Evolutionary conservation across 805 yeast species (phyloP), one percentile per base, ranked within the genome.

Genomic region (Komagataella populi): DNA sequence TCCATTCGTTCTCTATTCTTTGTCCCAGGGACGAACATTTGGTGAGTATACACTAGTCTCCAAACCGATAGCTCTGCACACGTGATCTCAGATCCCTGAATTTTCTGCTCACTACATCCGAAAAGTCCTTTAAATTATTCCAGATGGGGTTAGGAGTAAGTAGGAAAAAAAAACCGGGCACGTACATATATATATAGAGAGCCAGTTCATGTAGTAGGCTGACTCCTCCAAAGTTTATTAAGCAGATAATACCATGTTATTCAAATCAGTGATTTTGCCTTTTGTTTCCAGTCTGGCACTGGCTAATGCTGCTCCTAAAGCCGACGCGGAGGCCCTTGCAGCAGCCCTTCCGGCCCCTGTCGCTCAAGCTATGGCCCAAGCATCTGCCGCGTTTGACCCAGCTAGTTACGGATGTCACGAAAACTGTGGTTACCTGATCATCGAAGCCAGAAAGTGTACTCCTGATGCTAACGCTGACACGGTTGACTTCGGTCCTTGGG

Each of bases 341-440:
- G 39, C 39, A 10, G 60, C 60, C 45, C 47, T 53, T 22, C 66
- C 66, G 18, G 58, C 56, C 23, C 68, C 69, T 3, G 56, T 57
- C 16, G 68, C 66, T 45, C 44, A 53, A 16, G 39, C 39, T 30
- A 57, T 57, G 17, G 68, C 66, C 45, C 39, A 52, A 17, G 64
- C 68, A 46, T 51, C 55, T 46, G 64, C 62, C 45, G 64, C 60
- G 24, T n/a, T 12, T 1, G 67, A 56, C 48, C 59, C 59, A 51
- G 70, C 70, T 18, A 45, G 62, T 24, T 58, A 63, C 51, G 54
- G 56, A 3, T 67, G 70, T 54, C 70, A 67, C 55, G 66, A 66
- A 43, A 56, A 61, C n/a, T 66, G 69, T 60, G 70, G 70, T 52
- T 57, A 57, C 54, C 51, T 64, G 47, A 67, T 67, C 50, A 39